Evolutionary conservation across 805 yeast genomes (phyloP), one percentile per base, ranked within the genome.

Genomic region (Yamadazyma insecticola): DNA sequence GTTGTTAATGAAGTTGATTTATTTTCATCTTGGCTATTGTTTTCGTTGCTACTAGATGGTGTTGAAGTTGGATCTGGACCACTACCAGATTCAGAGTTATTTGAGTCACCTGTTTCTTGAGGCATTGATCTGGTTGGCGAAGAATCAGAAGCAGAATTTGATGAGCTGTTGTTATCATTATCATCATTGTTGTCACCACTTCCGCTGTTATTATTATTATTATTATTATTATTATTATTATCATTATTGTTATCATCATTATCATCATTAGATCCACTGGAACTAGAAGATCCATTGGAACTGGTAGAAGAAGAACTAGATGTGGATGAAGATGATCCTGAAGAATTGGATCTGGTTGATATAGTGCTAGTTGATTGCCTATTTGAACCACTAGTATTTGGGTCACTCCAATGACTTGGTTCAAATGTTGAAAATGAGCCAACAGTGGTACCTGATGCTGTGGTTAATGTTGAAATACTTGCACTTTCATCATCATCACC

Each of bases 1-100:
- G 67, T 57, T 13, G 68, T 53, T 5, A 26, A 29, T 13, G 36
- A 34, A 2, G 39, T 30, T 24, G 34, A 18, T 19, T 19, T n/a
- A 17, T 17, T 29, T 6, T 24, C 16, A n/a, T 26, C 21, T 7
- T 18, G 6, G 21, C 10, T 18, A 18, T 12, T 26, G 12, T 13
- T 22, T 5, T 13, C 5, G 11, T 12, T 16, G 16, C 18, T 15
- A n/a, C 25, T 13, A 12, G n/a, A n/a, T 25, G 19, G 4, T 6
- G 23, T 13, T 18, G 29, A 26, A 13, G 29, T 26, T 22, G 10
- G 25, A 10, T n/a, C 16, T 7, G 21, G 10, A 18, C 10, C 21
- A 18, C 10, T 10, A 7, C 9, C 7, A 7, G 21, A 18, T 10
- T 10, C 21, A 18, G 21, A n/a, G n/a, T n/a, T n/a, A n/a, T n/a